Conservation (phyloP, 208 protist genomes). For the Naegleria lovaniensis region DNA sequence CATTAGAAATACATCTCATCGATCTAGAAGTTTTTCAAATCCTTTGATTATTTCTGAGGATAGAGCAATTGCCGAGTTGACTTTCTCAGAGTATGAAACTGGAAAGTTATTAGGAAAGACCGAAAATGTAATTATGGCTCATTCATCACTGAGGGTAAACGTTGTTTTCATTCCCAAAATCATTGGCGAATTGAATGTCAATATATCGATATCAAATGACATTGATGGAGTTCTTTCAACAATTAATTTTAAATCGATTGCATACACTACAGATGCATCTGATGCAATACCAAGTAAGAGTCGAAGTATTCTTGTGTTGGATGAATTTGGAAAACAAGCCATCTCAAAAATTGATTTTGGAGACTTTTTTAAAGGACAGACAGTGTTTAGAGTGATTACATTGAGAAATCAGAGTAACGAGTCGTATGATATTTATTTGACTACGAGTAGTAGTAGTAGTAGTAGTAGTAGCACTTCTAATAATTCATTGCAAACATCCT, state of each 20-base stretch:
- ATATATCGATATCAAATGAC: not conserved
- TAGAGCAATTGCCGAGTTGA: not conserved
- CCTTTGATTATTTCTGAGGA: not conserved
- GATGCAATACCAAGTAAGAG: not conserved
- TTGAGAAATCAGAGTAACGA: conserved; percentile 1
- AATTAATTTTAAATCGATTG: not conserved
- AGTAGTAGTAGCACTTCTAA: not conserved
- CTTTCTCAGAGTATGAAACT: conserved; percentile 14
- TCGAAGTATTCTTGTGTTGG: not conserved
- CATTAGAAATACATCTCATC: not conserved
- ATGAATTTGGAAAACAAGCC: not conserved
- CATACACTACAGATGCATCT: not conserved
- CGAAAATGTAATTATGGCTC: not conserved
- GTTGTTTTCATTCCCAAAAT: not conserved
- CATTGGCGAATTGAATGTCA: not conserved
- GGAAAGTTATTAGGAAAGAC: not conserved
- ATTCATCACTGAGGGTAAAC: not conserved
- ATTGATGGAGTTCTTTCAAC: not conserved
- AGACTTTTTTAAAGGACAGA: not conserved
- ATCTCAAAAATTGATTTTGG: not conserved
- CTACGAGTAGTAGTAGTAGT: not conserved
- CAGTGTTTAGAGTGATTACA: not conserved
- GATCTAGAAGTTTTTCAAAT: not conserved
- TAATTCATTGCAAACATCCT: not conserved
- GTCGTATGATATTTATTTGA: not conserved